Percentiles rank a stretch among this genome's conserved stretches.
phyloP scores from a whole-genome alignment of 768 basidiomycete species.

The Clavulina sp. region DNA sequence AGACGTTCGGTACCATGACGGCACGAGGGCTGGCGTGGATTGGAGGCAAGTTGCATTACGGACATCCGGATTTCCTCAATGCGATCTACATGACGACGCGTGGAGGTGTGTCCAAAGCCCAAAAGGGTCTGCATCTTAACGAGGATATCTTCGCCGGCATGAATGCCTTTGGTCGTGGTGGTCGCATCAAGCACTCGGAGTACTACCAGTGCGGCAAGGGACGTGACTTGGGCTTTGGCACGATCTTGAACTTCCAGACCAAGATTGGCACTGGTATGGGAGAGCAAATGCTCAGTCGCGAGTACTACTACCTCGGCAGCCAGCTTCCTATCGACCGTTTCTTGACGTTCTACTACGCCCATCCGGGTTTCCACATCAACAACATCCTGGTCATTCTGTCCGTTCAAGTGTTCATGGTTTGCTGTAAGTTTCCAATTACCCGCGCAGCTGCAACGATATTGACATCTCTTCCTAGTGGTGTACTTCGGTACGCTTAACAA shows the following conservation, averaged over 20 bases:
- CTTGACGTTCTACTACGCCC: slow-evolving; percentile 98
- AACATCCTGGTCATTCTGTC: slow-evolving; percentile 98
- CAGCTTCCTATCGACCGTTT: slow-evolving; percentile 96
- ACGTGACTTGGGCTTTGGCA: slow-evolving; percentile 95
- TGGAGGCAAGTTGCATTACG: slow-evolving; percentile 96
- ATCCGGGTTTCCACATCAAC: slow-evolving; percentile 99
- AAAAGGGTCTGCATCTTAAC: slow-evolving; percentile 97
- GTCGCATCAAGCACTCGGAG: slow-evolving; percentile 96
- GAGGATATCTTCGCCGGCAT: slow-evolving; percentile 99
- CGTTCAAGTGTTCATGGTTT: slow-evolving; percentile 86
- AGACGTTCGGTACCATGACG: slow-evolving; percentile 96
- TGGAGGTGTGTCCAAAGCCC: slow-evolving; percentile 95
- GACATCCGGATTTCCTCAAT: slow-evolving; percentile 98
- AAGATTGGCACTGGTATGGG: slow-evolving; percentile 99
- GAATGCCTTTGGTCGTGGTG: slow-evolving; percentile 94
- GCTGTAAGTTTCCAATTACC: slow-evolving; percentile 44
- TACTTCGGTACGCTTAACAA: slow-evolving; percentile 88
- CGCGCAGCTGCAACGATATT: background rate
- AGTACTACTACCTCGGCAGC: slow-evolving; percentile 97
- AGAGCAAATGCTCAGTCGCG: slow-evolving; percentile 96
- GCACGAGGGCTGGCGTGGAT: slow-evolving; percentile 94
- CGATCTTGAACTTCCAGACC: slow-evolving; percentile 98
- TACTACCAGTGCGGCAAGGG: slow-evolving; percentile 99
- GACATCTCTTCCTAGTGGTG: slow-evolving; percentile 40
- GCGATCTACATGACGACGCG: slow-evolving; percentile 96